Evolutionary conservation across 768 basidiomycete species (phyloP), one percentile per base, ranked within the genome.

Genomic region (Phylloporus sp.): DNA sequence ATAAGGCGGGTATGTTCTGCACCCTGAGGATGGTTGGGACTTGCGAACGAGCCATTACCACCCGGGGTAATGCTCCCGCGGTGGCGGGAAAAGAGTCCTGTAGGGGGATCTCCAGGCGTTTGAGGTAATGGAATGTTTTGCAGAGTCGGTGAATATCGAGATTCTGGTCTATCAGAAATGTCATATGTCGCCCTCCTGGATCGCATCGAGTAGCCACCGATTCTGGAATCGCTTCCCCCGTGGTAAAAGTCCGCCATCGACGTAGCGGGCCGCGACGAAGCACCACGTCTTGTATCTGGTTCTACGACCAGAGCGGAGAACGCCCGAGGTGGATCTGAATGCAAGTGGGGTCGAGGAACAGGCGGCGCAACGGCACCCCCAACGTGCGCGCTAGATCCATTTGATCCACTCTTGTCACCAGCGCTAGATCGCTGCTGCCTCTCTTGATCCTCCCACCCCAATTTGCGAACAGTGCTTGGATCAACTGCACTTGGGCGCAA

Each of bases 1-100:
- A 90, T 80, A 36, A 91, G 65, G n/a, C 75, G 70, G 1, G 79
- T 71, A 55, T 90, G 89, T 53, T 90, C 86, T 4, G 71, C 61
- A 29, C 61, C 67, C 29, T 60, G 61, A 38, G 53, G 56, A 22
- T 15, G 52, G 3, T 48, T 51, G 2, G 56, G 21, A 35, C 22
- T 55, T n/a, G 48, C 28, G 21, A 44, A 27, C 13, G 52, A 40
- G 26, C 54, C 53, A 32, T 44, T 55, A 18, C 47, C 37, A 24
- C 54, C 31, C 6, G 67, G 57, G 3, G 63, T 58, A 17, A 46
- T 24, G 24, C 48, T 53, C 14, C 50, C 42, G 34, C 57, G 50
- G 11, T 49, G 53, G 27, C 50, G 54, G 6, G 52, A 42, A 14
- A 40, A 24, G 3, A 48, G 44, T 14, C 47, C 44, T 29, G 48